phyloP scores from a whole-genome alignment of 2,329 filamentous ascomycete genomes.

The Zymoseptoria crescenta region DNA sequence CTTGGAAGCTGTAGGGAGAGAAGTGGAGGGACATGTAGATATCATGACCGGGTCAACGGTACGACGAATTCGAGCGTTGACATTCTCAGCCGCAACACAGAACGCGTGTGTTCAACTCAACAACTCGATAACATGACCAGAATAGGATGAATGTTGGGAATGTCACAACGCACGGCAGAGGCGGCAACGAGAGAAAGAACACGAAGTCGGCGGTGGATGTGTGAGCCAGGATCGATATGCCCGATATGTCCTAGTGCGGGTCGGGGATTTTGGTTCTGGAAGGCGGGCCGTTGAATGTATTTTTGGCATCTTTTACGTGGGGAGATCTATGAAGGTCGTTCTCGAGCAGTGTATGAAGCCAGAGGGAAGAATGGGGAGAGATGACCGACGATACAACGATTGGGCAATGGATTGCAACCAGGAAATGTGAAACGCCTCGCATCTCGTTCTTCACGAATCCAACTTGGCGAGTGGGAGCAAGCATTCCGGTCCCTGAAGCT shows the following conservation, averaged over 20 bases:
- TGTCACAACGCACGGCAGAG: background rate
- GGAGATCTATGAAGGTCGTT: background rate
- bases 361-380: too few species aligned
- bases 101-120: background rate
- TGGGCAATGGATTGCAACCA: background rate
- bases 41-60: background rate
- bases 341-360: too few species aligned
- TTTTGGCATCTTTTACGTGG: background rate
- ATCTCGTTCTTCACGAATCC: too few species aligned
- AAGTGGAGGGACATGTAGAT: background rate
- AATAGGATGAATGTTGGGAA: background rate
- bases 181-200: background rate
- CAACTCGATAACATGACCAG: background rate
- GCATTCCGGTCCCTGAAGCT: background rate
- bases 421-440: background rate
- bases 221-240: background rate
- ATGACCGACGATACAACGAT: too few species aligned
- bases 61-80: background rate
- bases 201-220: background rate
- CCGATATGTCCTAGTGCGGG: background rate
- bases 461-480: background rate
- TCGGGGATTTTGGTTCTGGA: background rate
- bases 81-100: background rate
- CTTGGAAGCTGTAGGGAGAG: background rate
- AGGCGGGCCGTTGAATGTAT: background rate